Evolutionary conservation across 2,329 filamentous ascomycete genomes (phyloP).

Genomic region (Dendryphion nanum): DNA sequence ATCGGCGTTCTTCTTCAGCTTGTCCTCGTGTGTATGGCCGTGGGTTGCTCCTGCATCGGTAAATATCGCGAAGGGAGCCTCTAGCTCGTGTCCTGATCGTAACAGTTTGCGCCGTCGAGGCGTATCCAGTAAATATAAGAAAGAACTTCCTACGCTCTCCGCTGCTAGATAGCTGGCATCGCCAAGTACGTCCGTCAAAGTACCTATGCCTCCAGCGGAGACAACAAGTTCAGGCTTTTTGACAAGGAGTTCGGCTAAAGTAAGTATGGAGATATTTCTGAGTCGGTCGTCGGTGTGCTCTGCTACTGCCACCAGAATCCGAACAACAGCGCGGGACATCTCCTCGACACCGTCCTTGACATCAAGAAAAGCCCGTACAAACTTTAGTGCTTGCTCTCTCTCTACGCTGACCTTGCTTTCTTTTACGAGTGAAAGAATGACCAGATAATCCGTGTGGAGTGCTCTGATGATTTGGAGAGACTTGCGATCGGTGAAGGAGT

Average conservation of each 20-base stretch:
- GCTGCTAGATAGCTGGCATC: slow-evolving; percentile 92
- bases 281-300: slow-evolving; percentile 83
- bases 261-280: slow-evolving; percentile 87
- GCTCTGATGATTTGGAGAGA: slow-evolving; percentile 85
- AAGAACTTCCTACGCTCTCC: slow-evolving; percentile 82
- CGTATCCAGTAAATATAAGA: slow-evolving; percentile 84
- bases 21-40: slow-evolving; percentile 55
- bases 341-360: slow-evolving; percentile 90
- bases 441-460: slow-evolving; percentile 88
- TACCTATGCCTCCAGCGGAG: slow-evolving; percentile 77
- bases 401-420: slow-evolving; percentile 97
- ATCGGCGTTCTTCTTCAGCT: slow-evolving; percentile 81
- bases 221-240: slow-evolving; percentile 79
- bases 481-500: slow-evolving; percentile 87
- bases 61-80: slow-evolving; percentile 83
- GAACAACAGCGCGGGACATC: slow-evolving; percentile 80
- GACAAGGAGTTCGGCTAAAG: slow-evolving; percentile 85
- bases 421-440: slow-evolving; percentile 89
- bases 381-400: slow-evolving; percentile 94
- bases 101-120: slow-evolving; percentile 78
- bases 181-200: slow-evolving; percentile 86
- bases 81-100: slow-evolving; percentile 84
- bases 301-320: slow-evolving; percentile 87
- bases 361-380: slow-evolving; percentile 90
- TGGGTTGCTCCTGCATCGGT: slow-evolving; percentile 70